Evolutionary conservation across 2,329 filamentous ascomycete genomes (phyloP).

Genomic region (Penicillium occitanis): DNA sequence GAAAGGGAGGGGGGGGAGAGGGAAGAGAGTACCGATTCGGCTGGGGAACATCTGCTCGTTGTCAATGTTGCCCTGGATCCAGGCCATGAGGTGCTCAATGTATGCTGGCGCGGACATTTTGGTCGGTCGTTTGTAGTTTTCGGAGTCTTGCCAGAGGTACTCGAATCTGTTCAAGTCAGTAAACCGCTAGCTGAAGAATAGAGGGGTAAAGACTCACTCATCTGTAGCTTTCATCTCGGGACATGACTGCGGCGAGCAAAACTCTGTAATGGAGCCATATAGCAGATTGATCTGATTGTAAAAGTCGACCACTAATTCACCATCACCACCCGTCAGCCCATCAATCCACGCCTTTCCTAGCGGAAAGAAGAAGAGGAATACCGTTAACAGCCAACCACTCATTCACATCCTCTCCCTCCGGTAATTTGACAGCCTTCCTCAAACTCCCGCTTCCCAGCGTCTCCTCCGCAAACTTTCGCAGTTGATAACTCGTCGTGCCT

Average conservation of each 20-base stretch:
- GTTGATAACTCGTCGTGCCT: slow-evolving; percentile 85
- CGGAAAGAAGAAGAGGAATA: slow-evolving; percentile 40
- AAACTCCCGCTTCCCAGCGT: slow-evolving; percentile 92
- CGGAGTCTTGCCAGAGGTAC: slow-evolving; percentile 97
- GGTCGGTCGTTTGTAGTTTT: slow-evolving; percentile 91
- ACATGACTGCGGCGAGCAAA: slow-evolving; percentile 95
- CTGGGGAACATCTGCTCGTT: slow-evolving; percentile 95
- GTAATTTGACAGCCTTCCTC: slow-evolving; percentile 92
- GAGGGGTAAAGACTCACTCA: slow-evolving; percentile 60
- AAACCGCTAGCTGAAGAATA: background rate
- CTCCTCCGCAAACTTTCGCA: slow-evolving; percentile 96
- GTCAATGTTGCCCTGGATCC: slow-evolving; percentile 93
- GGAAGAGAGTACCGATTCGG: slow-evolving; percentile 65
- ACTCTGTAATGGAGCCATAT: slow-evolving; percentile 98
- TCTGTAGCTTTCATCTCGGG: slow-evolving; percentile 99
- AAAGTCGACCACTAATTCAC: slow-evolving; percentile 86
- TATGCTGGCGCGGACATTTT: slow-evolving; percentile 98
- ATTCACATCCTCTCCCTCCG: slow-evolving; percentile 95
- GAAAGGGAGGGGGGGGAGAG: too few species aligned
- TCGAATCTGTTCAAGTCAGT: slow-evolving; percentile 66
- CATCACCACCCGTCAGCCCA: slow-evolving; percentile 29
- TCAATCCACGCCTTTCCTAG: background rate
- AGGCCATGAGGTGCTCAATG: slow-evolving; percentile 95
- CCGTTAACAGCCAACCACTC: slow-evolving; percentile 98
- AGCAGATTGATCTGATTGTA: slow-evolving; percentile 99